A percentile compares a stretch with the other conserved stretches of the same genome.
phyloP scores from a whole-genome alignment of 768 basidiomycete species.

The Cystoderma amianthinum region DNA sequence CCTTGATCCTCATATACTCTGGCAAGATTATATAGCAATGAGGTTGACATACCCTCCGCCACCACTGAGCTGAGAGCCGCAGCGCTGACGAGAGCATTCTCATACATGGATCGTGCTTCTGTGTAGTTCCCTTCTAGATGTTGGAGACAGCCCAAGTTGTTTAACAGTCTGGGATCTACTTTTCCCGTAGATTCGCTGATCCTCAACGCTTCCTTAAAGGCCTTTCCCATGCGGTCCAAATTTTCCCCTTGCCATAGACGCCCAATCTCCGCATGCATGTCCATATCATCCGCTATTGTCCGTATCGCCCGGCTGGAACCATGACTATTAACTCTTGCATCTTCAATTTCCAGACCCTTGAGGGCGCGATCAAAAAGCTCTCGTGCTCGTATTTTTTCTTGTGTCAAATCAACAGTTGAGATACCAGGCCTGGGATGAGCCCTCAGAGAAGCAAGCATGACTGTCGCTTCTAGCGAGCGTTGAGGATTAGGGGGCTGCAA shows the following conservation, averaged over 20 bases:
- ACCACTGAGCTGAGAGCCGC: slow-evolving; percentile 34
- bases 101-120: slow-evolving; percentile 61
- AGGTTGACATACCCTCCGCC: slow-evolving; percentile 70
- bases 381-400: slow-evolving; percentile 69
- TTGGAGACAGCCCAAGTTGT: slow-evolving; percentile 73
- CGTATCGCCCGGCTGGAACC: slow-evolving; percentile 32
- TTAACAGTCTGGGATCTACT: slow-evolving; percentile 63
- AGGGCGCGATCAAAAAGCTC: slow-evolving; percentile 74
- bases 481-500: slow-evolving; percentile 60
- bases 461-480: slow-evolving; percentile 75
- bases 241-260: slow-evolving; percentile 82
- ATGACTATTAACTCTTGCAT: slow-evolving; percentile 37
- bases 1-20: slow-evolving; percentile 85
- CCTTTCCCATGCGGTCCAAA: slow-evolving; percentile 63
- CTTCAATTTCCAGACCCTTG: slow-evolving; percentile 63
- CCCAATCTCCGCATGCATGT: slow-evolving; percentile 89
- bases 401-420: slow-evolving; percentile 60
- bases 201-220: slow-evolving; percentile 66
- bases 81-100: slow-evolving; percentile 62
- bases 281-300: slow-evolving; percentile 67
- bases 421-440: slow-evolving; percentile 76
- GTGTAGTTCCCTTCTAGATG: slow-evolving; percentile 59
- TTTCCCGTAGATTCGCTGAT: slow-evolving; percentile 47
- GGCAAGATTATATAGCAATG: slow-evolving; percentile 87
- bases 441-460: slow-evolving; percentile 87